Percentiles rank a stretch among this genome's conserved stretches.
Conservation (phyloP, 2,329 filamentous ascomycete species). For the Parascedosporium putredinis region DNA sequence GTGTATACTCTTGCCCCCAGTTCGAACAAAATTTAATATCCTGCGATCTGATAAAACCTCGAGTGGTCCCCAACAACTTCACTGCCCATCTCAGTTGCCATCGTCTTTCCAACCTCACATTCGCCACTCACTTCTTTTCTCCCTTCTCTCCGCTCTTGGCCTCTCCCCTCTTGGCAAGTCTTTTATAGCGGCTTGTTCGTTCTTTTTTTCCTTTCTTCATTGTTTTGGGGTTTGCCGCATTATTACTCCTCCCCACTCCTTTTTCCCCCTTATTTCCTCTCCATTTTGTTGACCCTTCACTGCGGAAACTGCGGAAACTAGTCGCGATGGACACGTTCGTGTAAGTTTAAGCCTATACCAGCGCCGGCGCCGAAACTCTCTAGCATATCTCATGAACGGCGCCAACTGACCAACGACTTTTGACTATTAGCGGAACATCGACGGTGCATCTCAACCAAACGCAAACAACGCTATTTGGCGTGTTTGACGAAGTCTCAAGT, state of each 20-base stretch:
- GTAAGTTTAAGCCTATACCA: slow-evolving; percentile 1
- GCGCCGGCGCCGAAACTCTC: too few species aligned
- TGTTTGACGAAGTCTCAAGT: slow-evolving; percentile 54
- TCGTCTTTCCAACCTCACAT: slow-evolving; percentile 1
- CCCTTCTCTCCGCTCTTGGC: not conserved
- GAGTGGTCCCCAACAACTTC: slow-evolving; percentile 1
- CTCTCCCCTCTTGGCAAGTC: not conserved
- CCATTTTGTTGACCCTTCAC: not conserved
- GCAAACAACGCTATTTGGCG: slow-evolving; percentile 38
- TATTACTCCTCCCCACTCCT: not conserved
- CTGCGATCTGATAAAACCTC: not conserved
- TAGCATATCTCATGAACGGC: not conserved
- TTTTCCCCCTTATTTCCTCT: too few species aligned
- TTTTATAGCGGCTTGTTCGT: not conserved
- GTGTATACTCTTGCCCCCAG: too few species aligned
- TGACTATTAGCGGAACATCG: slow-evolving; percentile 37
- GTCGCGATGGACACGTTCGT: slow-evolving; percentile 6
- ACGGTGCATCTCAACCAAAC: slow-evolving; percentile 35
- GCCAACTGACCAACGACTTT: not conserved
- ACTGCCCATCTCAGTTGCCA: not conserved
- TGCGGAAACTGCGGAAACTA: not conserved
- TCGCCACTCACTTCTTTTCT: slow-evolving; percentile 2
- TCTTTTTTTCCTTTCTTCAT: not conserved
- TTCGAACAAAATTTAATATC: not conserved
- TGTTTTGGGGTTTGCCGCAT: not conserved